Evolutionary conservation across 2,329 filamentous ascomycete species (phyloP).

Genomic region (Curvularia lunata): DNA sequence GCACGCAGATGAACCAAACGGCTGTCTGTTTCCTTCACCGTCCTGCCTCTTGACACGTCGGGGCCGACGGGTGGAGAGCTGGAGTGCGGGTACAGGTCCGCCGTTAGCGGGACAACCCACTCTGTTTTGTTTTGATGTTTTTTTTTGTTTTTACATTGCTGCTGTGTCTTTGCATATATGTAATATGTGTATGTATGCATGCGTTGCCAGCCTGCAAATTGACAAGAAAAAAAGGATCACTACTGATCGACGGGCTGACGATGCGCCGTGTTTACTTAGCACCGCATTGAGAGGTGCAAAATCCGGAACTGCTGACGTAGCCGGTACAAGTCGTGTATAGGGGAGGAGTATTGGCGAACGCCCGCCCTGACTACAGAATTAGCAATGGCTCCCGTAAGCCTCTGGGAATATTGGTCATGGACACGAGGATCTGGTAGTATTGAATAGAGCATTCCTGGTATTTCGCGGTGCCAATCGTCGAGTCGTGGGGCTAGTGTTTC

Average conservation of each 20-base stretch:
- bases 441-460: constrained; percentile 21
- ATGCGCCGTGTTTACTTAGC: neutral
- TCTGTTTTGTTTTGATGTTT: neutral
- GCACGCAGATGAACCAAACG: neutral
- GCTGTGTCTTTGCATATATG: neutral
- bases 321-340: constrained; percentile 3
- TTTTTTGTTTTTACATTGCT: neutral
- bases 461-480: constrained; percentile 22
- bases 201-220: neutral
- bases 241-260: neutral
- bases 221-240: neutral
- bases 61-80: constrained; percentile 9
- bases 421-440: constrained; percentile 24
- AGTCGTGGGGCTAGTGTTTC: constrained; percentile 35
- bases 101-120: constrained; percentile 13
- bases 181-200: neutral
- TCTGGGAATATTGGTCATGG: constrained; percentile 22
- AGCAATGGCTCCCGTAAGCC: constrained; percentile 6
- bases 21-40: constrained; percentile 25
- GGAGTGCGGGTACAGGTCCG: constrained; percentile 10
- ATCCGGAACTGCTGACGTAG: constrained; percentile 4
- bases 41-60: constrained; percentile 25
- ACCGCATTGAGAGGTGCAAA: constrained; percentile 1
- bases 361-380: neutral
- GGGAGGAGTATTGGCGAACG: neutral